phyloP scores from a whole-genome alignment of 768 basidiomycete genomes.

The Panaeolus papilionaceus region DNA sequence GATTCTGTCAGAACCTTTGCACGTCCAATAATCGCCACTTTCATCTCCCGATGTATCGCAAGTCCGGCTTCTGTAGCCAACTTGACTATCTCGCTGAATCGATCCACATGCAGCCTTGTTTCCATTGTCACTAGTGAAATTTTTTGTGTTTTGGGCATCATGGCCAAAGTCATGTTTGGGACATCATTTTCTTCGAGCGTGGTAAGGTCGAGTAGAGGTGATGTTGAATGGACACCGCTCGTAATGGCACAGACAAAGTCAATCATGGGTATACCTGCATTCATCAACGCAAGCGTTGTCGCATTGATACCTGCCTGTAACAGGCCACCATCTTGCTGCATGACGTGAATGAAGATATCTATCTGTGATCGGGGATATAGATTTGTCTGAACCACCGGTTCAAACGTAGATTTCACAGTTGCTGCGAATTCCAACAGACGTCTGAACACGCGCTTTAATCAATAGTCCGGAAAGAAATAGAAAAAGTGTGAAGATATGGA shows the following conservation, averaged over 20 bases:
- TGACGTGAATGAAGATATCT: constrained; percentile 90
- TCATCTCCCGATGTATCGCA: constrained; percentile 88
- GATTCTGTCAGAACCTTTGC: constrained; percentile 68
- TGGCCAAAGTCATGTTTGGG: constrained; percentile 87
- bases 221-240: constrained; percentile 83
- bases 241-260: constrained; percentile 94
- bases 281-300: constrained; percentile 89
- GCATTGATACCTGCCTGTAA: constrained; percentile 94
- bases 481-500: constrained; percentile 23
- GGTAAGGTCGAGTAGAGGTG: constrained; percentile 87
- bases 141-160: constrained; percentile 86
- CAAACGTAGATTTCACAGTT: constrained; percentile 92
- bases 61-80: constrained; percentile 79
- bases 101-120: constrained; percentile 89
- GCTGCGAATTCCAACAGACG: constrained; percentile 88
- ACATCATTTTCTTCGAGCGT: constrained; percentile 90
- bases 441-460: constrained; percentile 45
- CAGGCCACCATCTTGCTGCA: constrained; percentile 93
- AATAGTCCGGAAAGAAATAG: constrained; percentile 8
- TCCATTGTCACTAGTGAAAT: constrained; percentile 93
- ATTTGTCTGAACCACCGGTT: constrained; percentile 89
- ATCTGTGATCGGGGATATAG: constrained; percentile 96
- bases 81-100: constrained; percentile 88
- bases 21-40: constrained; percentile 64
- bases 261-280: constrained; percentile 87